Conservation (phyloP, 1,284 basidiomycete species). For the Trichosporon asahii region DNA sequence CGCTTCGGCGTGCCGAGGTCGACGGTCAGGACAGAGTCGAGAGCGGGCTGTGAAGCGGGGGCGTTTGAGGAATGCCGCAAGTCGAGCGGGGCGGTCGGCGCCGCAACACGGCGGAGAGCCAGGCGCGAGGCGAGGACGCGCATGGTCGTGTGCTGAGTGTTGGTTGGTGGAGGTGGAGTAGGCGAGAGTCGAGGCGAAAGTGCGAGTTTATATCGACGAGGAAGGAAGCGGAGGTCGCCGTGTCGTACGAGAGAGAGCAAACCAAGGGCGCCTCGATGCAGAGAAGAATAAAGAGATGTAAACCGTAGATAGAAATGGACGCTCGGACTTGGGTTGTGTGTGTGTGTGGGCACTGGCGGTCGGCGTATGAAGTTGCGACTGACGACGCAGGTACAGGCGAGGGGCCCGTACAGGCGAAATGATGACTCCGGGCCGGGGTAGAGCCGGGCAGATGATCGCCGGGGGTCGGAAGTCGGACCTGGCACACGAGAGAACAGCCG, state of each 20-base stretch:
- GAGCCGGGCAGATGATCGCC: neutral
- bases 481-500: neutral
- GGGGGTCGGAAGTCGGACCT: neutral
- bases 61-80: neutral
- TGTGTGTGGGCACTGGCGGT: neutral
- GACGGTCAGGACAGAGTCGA: neutral
- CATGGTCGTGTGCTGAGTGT: neutral
- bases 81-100: neutral
- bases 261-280: neutral
- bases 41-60: neutral
- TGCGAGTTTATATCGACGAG: neutral
- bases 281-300: neutral
- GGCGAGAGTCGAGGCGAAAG: neutral
- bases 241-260: conserved; percentile 1
- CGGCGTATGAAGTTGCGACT: neutral
- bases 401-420: neutral
- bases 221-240: neutral
- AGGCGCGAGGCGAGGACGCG: conserved; percentile 2
- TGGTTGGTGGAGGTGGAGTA: neutral
- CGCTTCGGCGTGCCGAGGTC: neutral
- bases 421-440: neutral
- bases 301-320: neutral
- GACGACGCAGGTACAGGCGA: conserved; percentile 3
- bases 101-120: neutral
- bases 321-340: neutral